A percentile compares a stretch with the other conserved stretches of the same genome.
phyloP scores from a whole-genome alignment of 2,329 filamentous ascomycete genomes.

The Stagonosporopsis tanaceti region DNA sequence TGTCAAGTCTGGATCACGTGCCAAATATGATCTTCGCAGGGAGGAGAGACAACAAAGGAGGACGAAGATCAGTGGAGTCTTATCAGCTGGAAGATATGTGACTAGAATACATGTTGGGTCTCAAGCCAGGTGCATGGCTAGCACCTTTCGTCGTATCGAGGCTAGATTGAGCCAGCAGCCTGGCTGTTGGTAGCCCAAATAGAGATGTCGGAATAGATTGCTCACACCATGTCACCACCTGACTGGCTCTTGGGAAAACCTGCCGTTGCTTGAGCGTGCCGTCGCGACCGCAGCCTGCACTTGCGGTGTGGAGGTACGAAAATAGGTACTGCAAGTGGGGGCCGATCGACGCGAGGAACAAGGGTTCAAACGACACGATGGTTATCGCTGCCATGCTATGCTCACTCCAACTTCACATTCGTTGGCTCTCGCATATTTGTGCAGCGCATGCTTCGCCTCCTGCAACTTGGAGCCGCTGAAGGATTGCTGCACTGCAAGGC shows the following conservation, averaged over 20 bases:
- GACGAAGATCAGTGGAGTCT: too few relatives aligned
- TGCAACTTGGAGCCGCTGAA: constrained; percentile 14
- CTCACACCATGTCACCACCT: constrained; percentile 3
- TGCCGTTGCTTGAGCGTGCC: constrained; percentile 3
- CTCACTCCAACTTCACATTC: constrained; percentile 10
- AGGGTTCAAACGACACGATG: constrained; percentile 2
- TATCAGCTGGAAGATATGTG: too few relatives aligned
- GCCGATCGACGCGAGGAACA: constrained; percentile 15
- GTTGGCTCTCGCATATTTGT: constrained; percentile 12
- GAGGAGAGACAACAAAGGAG: too few relatives aligned
- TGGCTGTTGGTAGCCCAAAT: constrained; percentile 9
- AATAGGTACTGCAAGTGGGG: constrained; percentile 15
- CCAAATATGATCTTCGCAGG: too few relatives aligned
- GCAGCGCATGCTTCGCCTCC: constrained; percentile 3
- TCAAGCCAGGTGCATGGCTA: too few relatives aligned
- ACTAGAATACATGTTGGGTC: too few relatives aligned
- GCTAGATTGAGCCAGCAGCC: neutral
- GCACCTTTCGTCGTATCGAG: neutral
- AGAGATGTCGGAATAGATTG: neutral
- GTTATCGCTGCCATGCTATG: neutral
- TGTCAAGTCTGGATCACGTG: too few relatives aligned
- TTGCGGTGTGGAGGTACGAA: constrained; percentile 18
- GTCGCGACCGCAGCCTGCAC: constrained; percentile 14
- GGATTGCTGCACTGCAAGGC: neutral
- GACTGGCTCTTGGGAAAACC: constrained; percentile 3